Percentiles rank a stretch among this genome's conserved stretches.
Conservation (phyloP, 495 filamentous ascomycete genomes). For the Chaetomium cochliodes region DNA sequence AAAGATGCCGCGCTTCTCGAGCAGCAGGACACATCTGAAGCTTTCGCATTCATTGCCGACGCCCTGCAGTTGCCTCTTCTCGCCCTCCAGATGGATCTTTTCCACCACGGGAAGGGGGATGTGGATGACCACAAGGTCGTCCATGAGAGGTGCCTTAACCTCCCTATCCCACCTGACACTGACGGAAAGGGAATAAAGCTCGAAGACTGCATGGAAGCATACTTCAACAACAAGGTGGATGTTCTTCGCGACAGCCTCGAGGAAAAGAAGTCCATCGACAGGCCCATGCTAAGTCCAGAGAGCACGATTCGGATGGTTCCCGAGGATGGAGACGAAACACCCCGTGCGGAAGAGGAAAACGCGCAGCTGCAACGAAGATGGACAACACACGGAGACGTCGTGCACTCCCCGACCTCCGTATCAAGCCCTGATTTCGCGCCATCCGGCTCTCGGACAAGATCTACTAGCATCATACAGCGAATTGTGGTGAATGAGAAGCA, state of each 20-base stretch:
- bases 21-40: conserved; percentile 94
- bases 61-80: conserved; percentile 83
- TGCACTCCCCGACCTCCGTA: conserved; percentile 26
- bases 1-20: conserved; percentile 68
- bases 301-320: conserved; percentile 41
- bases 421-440: conserved; percentile 19
- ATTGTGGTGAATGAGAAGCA: conserved; percentile 44
- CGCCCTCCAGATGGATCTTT: conserved; percentile 91
- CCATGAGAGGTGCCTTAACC: conserved; percentile 86
- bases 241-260: conserved; percentile 68
- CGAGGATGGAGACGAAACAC: conserved; percentile 33
- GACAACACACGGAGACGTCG: conserved; percentile 32
- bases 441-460: conserved; percentile 39
- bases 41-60: conserved; percentile 91
- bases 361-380: conserved; percentile 32
- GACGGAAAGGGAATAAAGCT: conserved; percentile 66
- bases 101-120: conserved; percentile 80
- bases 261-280: conserved; percentile 51
- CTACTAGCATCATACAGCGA: conserved; percentile 52
- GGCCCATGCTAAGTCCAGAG: conserved; percentile 23
- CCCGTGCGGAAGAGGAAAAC: conserved; percentile 16
- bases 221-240: conserved; percentile 94
- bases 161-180: conserved; percentile 71
- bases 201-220: conserved; percentile 87
- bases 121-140: conserved; percentile 91